These are phyloP conservation scores for Candida chilensis DNA, from an alignment of 805 yeast species.

Conservation along the genomic window DNA sequence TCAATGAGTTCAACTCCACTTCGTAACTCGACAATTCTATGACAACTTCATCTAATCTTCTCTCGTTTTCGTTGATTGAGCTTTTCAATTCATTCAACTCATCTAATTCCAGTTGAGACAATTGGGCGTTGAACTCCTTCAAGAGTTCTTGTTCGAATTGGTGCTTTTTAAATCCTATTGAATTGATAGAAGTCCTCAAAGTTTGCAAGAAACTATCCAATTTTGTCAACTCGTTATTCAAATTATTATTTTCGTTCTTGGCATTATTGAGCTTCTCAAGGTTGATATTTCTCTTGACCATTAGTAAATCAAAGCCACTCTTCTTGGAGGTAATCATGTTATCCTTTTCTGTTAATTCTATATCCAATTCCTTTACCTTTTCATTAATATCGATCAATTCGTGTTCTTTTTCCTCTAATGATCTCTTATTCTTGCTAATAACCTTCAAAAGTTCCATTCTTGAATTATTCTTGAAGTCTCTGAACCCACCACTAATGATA, in stretches of 20 bases:
- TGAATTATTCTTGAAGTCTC: conserved; percentile 56
- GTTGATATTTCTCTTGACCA: conserved; percentile 30
- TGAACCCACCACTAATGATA: conserved; percentile 80
- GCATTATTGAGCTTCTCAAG: conserved; percentile 31
- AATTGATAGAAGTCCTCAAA: conserved; percentile 18
- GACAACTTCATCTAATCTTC: conserved; percentile 27
- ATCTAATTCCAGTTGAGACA: conserved; percentile 39
- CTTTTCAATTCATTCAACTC: conserved; percentile 23
- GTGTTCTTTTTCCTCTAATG: conserved; percentile 27
- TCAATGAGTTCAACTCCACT: conserved; percentile 37
- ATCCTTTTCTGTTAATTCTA: conserved; percentile 39
- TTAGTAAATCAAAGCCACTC: conserved; percentile 31
- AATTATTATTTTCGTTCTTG: conserved; percentile 26
- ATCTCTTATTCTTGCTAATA: conserved; percentile 42
- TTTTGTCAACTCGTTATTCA: conserved; percentile 32
- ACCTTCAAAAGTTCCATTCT: conserved; percentile 62
- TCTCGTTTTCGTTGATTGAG: conserved; percentile 27
- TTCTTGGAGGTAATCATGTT: conserved; percentile 26
- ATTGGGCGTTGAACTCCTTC: conserved; percentile 42
- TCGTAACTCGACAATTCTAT: conserved; percentile 27
- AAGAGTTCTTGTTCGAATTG: conserved; percentile 40
- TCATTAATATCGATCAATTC: conserved; percentile 26
- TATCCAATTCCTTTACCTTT: conserved; percentile 35
- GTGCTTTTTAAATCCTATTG: conserved; percentile 23
- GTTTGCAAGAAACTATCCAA: conserved; percentile 23